Evolutionary conservation across 192 early-diverging fungal genomes (phyloP).

Genomic region (Glomus cerebriforme): DNA sequence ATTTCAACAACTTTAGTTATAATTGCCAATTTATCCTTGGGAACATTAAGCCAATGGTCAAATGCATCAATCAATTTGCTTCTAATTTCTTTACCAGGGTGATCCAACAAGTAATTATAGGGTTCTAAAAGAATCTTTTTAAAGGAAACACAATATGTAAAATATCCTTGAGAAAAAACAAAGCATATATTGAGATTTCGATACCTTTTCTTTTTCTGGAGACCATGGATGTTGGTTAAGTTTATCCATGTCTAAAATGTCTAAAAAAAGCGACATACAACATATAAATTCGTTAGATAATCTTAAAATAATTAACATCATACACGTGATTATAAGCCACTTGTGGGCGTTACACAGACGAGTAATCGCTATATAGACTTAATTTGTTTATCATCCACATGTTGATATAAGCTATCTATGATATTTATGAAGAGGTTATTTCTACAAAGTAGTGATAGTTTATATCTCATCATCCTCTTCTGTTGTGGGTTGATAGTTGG

Average conservation of each 20-base stretch:
- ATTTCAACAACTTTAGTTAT: constrained; percentile 88
- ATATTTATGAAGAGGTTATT: not conserved
- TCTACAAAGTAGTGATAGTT: not conserved
- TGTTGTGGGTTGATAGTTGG: not conserved
- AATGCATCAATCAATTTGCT: constrained; percentile 92
- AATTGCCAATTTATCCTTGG: constrained; percentile 59
- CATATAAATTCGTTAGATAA: no score
- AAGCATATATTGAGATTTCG: not conserved
- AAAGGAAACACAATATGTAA: not conserved
- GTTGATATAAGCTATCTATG: not conserved
- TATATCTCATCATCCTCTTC: not conserved
- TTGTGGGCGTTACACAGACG: not conserved
- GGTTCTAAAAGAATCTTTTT: constrained; percentile 88
- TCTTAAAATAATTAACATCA: no score
- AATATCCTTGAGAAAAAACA: not conserved
- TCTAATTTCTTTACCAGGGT: constrained; percentile 94
- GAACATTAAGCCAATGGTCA: constrained; percentile 83
- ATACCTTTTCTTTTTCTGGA: constrained; percentile 5
- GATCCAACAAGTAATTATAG: constrained; percentile 79
- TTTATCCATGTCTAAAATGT: no score
- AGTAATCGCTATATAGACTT: not conserved
- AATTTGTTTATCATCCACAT: not conserved
- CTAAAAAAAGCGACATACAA: no score
- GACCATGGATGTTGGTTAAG: not conserved
- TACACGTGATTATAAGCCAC: not conserved